Percentiles rank a stretch among this genome's conserved stretches.
phyloP scores from a whole-genome alignment of 352 stramenopile genomes.

The Phytopythium helicoides region DNA sequence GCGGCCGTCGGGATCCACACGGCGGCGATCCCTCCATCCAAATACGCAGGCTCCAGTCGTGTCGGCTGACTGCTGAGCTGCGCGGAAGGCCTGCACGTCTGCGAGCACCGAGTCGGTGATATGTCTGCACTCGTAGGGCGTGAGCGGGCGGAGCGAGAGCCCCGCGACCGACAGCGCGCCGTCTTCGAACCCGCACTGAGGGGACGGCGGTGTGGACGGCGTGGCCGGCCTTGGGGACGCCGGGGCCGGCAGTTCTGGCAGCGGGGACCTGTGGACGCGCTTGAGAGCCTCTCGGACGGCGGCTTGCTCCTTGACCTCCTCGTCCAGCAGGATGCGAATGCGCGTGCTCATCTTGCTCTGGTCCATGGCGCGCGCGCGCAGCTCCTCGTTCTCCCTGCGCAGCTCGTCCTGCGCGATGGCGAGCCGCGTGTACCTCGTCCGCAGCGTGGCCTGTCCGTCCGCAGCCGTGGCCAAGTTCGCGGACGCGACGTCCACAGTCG shows the following conservation, averaged over 20 bases:
- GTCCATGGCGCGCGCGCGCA: slow-evolving; percentile 47
- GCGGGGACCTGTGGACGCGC: background rate
- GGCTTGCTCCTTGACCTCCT: slow-evolving; percentile 51
- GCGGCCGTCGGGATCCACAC: slow-evolving; percentile 32
- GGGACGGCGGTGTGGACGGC: background rate
- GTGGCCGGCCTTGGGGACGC: background rate
- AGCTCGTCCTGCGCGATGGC: slow-evolving; percentile 54
- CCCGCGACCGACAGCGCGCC: background rate
- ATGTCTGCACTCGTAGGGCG: slow-evolving; percentile 38
- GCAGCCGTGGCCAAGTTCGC: slow-evolving; percentile 5
- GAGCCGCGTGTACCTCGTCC: slow-evolving; percentile 45
- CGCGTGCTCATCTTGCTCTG: slow-evolving; percentile 54
- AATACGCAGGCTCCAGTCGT: slow-evolving; percentile 55
- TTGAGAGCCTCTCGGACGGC: background rate
- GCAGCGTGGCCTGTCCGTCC: slow-evolving; percentile 13
- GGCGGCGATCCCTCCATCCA: slow-evolving; percentile 56
- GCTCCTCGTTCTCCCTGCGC: slow-evolving; percentile 53
- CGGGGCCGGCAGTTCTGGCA: background rate
- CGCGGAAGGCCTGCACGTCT: slow-evolving; percentile 39
- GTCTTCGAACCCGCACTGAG: background rate
- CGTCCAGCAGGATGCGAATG: slow-evolving; percentile 51
- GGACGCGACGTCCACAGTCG: background rate
- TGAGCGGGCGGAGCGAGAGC: slow-evolving; percentile 32
- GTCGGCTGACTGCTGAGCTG: slow-evolving; percentile 32
- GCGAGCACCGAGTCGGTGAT: slow-evolving; percentile 43